Base-by-base conservation (phyloP, 805 yeast genomes). In the Scheffersomyces amazonensis region DNA sequence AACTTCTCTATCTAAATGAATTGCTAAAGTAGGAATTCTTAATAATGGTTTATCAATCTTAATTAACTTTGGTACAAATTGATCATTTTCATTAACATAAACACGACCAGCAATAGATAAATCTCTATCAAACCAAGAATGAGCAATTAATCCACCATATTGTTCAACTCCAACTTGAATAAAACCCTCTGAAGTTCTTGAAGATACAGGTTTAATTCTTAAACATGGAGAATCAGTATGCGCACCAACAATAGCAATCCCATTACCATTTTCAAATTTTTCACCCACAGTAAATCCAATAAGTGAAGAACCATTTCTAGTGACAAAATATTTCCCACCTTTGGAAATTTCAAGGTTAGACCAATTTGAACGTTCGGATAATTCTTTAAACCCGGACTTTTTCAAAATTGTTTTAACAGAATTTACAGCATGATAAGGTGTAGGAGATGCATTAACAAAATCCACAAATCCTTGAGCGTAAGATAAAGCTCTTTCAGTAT, bases 141-240 rank as follows among this genome's bases (percentile, higher is more conserved):
- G 96, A 80, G 97, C 93, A 39, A 90, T 81, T 35, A 96, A 93
- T 24, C 98, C 98, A 40, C 99, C 98, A 54, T 91, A 91, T 35
- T 83, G 78, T 62, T 93, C 98, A 8, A 93, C 95, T 27, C 96
- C 98, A 15, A 93, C 80, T 59, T 90, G 96, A 39, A 80, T 73
- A 53, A 80, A 91, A 1, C 95, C 95, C 50, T 86, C 90, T 13
- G 71, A 66, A 9, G 66, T 60, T 48, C 76, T 78, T 54, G 81
- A 80, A 17, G 96, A 85, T 21, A 84, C 70, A 10, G 99, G 99
- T 64, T 91, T 93, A 48, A 91, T 78, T 56, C 95, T 76, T 47
- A 91, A 70, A 22, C 87, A 80, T 9, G 98, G 98, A 4, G 96
- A 86, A 60, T 91, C 99, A 0, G 97, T 90, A 62, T 91, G 99